phyloP scores from a whole-genome alignment of 257 asterid species.

The Salvia hispanica region DNA sequence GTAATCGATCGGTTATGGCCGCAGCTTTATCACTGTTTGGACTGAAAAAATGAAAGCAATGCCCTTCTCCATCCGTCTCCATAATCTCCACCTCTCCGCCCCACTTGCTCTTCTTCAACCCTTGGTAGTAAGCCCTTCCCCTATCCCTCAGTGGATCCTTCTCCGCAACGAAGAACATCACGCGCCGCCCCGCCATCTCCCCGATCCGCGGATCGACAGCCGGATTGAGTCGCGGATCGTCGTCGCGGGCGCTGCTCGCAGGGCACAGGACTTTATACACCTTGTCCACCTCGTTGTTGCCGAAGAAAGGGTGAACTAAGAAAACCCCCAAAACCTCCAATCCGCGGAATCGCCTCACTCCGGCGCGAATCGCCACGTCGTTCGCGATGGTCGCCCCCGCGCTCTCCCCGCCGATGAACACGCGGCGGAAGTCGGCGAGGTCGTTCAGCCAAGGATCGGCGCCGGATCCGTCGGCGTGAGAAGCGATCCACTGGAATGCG shows the following conservation, averaged over 20 bases:
- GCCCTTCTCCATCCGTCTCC: conserved; percentile 62
- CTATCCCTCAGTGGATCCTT: conserved; percentile 54
- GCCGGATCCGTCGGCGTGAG: conserved; percentile 47
- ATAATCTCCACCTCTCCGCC: conserved; percentile 52
- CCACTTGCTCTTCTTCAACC: conserved; percentile 73
- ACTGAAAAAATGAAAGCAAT: conserved; percentile 56
- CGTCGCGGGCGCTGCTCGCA: conserved; percentile 46
- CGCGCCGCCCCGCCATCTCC: conserved; percentile 54
- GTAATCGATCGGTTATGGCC: conserved; percentile 42
- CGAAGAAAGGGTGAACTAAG: conserved; percentile 59
- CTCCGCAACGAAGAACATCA: conserved; percentile 57
- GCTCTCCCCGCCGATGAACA: conserved; percentile 73
- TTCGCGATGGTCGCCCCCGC: conserved; percentile 72
- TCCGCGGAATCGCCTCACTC: conserved; percentile 30
- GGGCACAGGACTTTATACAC: conserved; percentile 57
- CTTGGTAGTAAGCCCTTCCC: conserved; percentile 51
- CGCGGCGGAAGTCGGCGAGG: conserved; percentile 52
- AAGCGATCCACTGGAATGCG: conserved; percentile 60
- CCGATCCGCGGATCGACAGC: conserved; percentile 55
- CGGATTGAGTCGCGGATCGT: conserved; percentile 74
- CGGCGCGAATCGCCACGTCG: conserved; percentile 57
- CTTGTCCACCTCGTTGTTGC: conserved; percentile 45
- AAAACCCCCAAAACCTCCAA: conserved; percentile 43
- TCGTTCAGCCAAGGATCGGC: conserved; percentile 65
- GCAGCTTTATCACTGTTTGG: conserved; percentile 46